Base-by-base conservation (phyloP, 331 rosid species). In the Stylosanthes scabra region DNA sequence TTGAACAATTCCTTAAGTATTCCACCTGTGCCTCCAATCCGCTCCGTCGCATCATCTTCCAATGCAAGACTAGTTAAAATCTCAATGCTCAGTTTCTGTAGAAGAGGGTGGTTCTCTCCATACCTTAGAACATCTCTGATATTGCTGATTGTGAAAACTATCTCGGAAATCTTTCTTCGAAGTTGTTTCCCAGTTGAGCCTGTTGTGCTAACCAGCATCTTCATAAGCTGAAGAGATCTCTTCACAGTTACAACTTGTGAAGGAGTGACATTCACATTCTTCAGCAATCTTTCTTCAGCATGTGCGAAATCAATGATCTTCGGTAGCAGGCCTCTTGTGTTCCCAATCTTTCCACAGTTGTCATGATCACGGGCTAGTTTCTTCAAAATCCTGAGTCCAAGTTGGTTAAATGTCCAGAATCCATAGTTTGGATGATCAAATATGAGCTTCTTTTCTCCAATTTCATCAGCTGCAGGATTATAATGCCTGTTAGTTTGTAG, bases 261-360 rank as follows among this genome's bases (percentile, higher is more conserved):
- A 63, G 71, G 59, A n/a, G 88, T 75, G 28, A 52, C 83, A 54
- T 73, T 80, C 59, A 72, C 93, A 57, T 84, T 80, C 81, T 74
- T 87, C 79, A 95, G 86, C 66, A 88, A 15, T 58, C 81, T 82
- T 78, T 92, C 98, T 57, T 82, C 92, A 2, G 84, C 86, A 49
- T 85, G 96, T 31, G 97, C 85, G 76, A 92, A 88, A 41, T 90
- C 93, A 66, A 95, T 78, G 72, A 95, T 90, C 80, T 95, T 95
- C 34, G 96, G 93, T 6, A 95, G 84, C 25, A 95, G 90, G 71
- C 96, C 99, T 71, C 91, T 88, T 46, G 99, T 92, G 65, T 82
- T 90, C 50, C 98, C 99, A 57, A 95, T 95, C 85, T 95, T 95
- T 25, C 98, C 96, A 59, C 98, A 92, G 78, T 87, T 95, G 64